These are phyloP conservation scores for Colletotrichum liriopes DNA, from an alignment of 2,329 filamentous ascomycete genomes.

Conservation along the genomic window DNA sequence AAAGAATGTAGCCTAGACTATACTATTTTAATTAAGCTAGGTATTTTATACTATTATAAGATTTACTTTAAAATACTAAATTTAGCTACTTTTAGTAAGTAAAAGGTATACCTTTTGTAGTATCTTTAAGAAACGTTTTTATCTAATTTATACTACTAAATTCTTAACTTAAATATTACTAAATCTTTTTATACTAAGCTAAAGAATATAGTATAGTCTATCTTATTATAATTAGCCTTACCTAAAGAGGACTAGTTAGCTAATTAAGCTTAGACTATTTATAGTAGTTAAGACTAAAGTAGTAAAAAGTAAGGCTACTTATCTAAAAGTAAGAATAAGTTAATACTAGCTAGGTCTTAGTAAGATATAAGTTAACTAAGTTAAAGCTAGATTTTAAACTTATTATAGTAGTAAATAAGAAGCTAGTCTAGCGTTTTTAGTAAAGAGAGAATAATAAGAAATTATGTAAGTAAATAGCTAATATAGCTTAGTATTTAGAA, in stretches of 20 bases:
- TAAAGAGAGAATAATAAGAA: background rate
- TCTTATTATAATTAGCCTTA: background rate
- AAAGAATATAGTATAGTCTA: background rate
- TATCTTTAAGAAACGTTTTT: background rate
- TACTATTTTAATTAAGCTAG: too few relatives aligned
- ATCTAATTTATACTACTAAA: background rate
- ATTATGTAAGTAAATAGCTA: too few relatives aligned
- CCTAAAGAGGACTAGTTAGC: background rate
- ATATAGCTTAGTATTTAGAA: too few relatives aligned
- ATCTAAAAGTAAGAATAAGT: background rate
- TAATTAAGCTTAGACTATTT: background rate
- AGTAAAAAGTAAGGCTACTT: background rate
- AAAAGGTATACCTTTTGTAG: background rate
- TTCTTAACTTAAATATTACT: background rate
- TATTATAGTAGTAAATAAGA: background rate
- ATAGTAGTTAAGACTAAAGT: background rate
- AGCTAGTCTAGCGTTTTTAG: background rate
- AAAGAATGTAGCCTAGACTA: too few relatives aligned
- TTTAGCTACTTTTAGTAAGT: background rate
- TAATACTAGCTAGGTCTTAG: background rate
- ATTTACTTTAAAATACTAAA: too few relatives aligned
- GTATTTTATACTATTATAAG: too few relatives aligned
- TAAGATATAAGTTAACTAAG: background rate
- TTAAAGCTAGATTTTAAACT: background rate
- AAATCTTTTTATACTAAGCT: background rate